Evolutionary conservation across 345 rosid genomes (phyloP).

Genomic region (Laguncularia racemosa): DNA sequence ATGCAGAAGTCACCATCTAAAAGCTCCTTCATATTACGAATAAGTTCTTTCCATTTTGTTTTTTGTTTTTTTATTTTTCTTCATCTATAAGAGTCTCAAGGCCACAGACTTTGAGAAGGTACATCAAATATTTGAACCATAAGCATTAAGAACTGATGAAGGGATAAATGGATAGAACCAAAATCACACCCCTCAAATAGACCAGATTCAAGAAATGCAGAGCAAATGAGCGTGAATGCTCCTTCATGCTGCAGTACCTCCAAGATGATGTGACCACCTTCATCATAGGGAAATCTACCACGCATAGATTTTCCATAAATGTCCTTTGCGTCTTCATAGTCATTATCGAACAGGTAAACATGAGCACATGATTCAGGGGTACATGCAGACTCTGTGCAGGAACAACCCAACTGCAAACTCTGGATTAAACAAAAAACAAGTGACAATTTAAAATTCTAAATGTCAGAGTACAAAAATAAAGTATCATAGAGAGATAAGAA

Average conservation of each 20-base stretch:
- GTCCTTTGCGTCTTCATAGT: constrained; percentile 93
- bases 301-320: constrained; percentile 62
- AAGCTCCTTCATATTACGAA: background rate
- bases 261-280: constrained; percentile 63
- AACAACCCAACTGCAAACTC: constrained; percentile 70
- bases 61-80: no score
- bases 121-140: background rate
- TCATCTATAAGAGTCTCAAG: no score
- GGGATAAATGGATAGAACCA: no score
- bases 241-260: constrained; percentile 46
- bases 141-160: no score
- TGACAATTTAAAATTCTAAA: background rate
- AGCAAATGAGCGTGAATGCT: background rate
- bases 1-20: background rate
- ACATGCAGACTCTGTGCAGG: constrained; percentile 57
- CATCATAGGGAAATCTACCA: constrained; percentile 81
- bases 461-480: background rate
- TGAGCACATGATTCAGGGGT: constrained; percentile 74
- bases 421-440: constrained; percentile 18
- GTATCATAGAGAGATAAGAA: no score
- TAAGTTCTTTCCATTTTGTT: background rate
- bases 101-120: constrained; percentile 1
- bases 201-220: background rate
- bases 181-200: no score
- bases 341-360: constrained; percentile 84